Evolutionary conservation across 2,329 filamentous ascomycete species (phyloP).

Genomic region (Fusarium sp.): DNA sequence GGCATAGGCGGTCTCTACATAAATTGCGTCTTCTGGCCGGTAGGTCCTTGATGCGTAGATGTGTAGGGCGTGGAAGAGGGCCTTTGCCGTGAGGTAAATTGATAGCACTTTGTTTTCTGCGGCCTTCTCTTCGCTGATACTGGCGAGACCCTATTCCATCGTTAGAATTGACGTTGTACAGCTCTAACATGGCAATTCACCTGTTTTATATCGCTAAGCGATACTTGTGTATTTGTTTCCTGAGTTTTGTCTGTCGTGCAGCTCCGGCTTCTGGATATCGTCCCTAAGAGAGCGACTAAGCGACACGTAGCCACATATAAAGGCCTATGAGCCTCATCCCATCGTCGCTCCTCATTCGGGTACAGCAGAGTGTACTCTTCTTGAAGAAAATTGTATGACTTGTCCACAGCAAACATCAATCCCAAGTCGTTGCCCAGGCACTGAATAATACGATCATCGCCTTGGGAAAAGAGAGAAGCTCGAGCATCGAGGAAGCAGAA

Average conservation of each 20-base stretch:
- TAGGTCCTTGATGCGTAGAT: neutral
- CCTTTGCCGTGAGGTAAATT: neutral
- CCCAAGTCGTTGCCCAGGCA: neutral
- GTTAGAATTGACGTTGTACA: too few species aligned
- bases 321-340: neutral
- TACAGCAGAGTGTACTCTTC: neutral
- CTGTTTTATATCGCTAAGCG: too few species aligned
- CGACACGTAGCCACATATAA: neutral
- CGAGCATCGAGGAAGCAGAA: neutral
- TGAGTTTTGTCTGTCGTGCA: too few species aligned
- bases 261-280: neutral
- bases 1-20: accelerated
- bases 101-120: neutral
- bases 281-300: accelerated
- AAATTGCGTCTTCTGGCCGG: accelerated
- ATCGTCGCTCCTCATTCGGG: neutral
- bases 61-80: neutral
- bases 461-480: neutral
- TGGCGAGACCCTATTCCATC: neutral
- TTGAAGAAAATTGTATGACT: neutral
- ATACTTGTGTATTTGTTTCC: too few species aligned
- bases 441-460: neutral
- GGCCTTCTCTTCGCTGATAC: neutral
- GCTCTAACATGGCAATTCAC: too few species aligned
- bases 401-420: neutral